Evolutionary conservation across 2,329 filamentous ascomycete genomes (phyloP), one percentile per base, ranked within the genome.

Genomic region (Chaetothyriales sp.): DNA sequence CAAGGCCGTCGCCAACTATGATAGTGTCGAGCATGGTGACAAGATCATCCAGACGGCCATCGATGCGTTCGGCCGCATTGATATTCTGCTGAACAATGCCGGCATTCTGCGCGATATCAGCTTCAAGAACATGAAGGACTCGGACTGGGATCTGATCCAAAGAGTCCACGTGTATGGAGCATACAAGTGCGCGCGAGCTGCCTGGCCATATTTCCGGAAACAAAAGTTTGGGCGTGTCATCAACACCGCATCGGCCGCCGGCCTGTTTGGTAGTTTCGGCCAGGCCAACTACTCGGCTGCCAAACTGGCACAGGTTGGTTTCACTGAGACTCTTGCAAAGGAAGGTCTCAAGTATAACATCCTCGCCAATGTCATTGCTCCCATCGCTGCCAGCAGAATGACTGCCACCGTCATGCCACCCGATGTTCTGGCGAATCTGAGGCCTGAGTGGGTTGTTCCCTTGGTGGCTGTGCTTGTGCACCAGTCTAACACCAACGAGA

Each of bases 271-370:
- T 64, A 92, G 81, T 73, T 97, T 95, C 65, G 92, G 90, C 60
- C 90, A 97, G 74, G 81, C 83, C 68, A 97, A 95, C 73, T 98
- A 98, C 73, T 94, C 90, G 50, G 89, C 92, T 55, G 92, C 92
- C 65, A 98, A 97, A 76, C 78, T 97, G 58, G 86, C 86, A 59
- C 82, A 94, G 74, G 89, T 98, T 56, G 92, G 90, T 61, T 97
- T 97, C 75, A 95, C 89, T 43, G 90, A 98, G 77, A 95, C 92
- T 3, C 78, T 98, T 57, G 92, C 92, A 55, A 97, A 97, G 77
- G 92, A 98, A 75, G 92, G 92, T 60, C 76, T 80, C 66, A 97
- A 97, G 73, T 98, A 98, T 76, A 97, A 97, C 77, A 97, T 98
- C 62, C 73, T 95, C 63, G 81, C 77, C 75, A 98, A 98, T 70